Percentiles rank a stretch among this genome's conserved stretches.
Conservation (phyloP, 805 yeast genomes). For the Metschnikowia sp. region DNA sequence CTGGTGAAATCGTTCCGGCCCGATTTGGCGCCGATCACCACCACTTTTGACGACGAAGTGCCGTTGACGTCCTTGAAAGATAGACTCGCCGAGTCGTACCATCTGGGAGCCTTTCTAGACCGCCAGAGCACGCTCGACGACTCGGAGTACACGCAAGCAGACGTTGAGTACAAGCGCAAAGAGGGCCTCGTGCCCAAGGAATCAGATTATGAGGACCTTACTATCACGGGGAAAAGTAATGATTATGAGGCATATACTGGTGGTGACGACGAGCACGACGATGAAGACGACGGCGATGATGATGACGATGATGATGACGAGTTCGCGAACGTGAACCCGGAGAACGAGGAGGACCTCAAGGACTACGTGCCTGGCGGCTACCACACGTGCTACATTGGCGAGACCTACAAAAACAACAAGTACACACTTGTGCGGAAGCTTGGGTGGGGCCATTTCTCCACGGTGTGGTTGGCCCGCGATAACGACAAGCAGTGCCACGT, state of each 20-base stretch:
- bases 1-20: slow-evolving; percentile 35
- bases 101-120: slow-evolving; percentile 8
- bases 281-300: slow-evolving; percentile 19
- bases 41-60: slow-evolving; percentile 27
- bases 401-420: slow-evolving; percentile 42
- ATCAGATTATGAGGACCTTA: slow-evolving; percentile 4
- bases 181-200: slow-evolving; percentile 3
- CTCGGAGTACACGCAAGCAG: slow-evolving; percentile 4
- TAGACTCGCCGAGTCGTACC: slow-evolving; percentile 16
- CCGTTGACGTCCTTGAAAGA: slow-evolving; percentile 17
- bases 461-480: slow-evolving; percentile 65
- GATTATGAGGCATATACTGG: slow-evolving; percentile 20
- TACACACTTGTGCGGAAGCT: slow-evolving; percentile 48
- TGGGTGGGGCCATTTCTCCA: slow-evolving; percentile 73
- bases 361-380: slow-evolving; percentile 63
- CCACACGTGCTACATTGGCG: slow-evolving; percentile 59
- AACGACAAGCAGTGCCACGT: slow-evolving; percentile 55
- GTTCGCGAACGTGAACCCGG: slow-evolving; percentile 19
- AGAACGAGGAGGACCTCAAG: slow-evolving; percentile 46
- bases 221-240: background rate
- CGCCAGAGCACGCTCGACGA: slow-evolving; percentile 12
- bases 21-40: slow-evolving; percentile 34
- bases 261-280: background rate
- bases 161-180: slow-evolving; percentile 5
- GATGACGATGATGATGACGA: slow-evolving; percentile 23